Percentiles rank a stretch among this genome's conserved stretches.
Conservation (phyloP, 2,329 filamentous ascomycete genomes). For the Colletotrichum caudatum region DNA sequence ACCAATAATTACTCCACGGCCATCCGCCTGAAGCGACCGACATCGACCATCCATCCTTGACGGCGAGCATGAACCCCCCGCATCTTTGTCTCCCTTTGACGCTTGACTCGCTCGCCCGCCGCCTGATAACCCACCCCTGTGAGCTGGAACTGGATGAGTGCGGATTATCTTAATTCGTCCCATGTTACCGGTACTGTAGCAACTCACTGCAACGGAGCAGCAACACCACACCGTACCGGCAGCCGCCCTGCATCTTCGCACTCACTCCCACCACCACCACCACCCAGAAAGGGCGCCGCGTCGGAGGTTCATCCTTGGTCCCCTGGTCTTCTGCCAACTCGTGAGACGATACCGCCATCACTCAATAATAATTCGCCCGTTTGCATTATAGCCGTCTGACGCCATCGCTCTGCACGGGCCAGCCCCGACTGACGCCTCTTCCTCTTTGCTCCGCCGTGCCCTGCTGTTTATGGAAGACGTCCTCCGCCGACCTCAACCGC, state of each 20-base stretch:
- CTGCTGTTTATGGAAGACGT: neutral
- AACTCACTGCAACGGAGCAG: neutral
- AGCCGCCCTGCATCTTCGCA: neutral
- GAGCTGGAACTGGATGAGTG: neutral
- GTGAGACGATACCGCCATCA: constrained; percentile 34
- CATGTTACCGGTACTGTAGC: neutral
- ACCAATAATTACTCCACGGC: constrained; percentile 14
- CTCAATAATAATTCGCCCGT: constrained; percentile 26
- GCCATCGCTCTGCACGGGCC: constrained; percentile 36
- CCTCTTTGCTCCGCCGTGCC: too few species aligned
- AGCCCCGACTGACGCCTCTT: neutral
- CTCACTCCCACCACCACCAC: neutral
- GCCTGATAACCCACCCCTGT: constrained; percentile 1
- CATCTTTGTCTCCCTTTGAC: neutral
- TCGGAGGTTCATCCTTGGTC: constrained; percentile 38
- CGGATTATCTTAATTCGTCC: constrained; percentile 25
- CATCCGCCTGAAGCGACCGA: constrained; percentile 36
- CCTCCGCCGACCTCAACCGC: neutral
- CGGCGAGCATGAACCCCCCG: constrained; percentile 4
- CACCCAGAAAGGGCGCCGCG: neutral
- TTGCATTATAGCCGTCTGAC: constrained; percentile 31
- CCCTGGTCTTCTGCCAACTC: constrained; percentile 26
- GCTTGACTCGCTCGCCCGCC: constrained; percentile 30
- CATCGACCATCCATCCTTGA: neutral
- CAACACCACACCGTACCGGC: neutral